Conservation (phyloP, 805 yeast species). For the Ogataea naganishii region DNA sequence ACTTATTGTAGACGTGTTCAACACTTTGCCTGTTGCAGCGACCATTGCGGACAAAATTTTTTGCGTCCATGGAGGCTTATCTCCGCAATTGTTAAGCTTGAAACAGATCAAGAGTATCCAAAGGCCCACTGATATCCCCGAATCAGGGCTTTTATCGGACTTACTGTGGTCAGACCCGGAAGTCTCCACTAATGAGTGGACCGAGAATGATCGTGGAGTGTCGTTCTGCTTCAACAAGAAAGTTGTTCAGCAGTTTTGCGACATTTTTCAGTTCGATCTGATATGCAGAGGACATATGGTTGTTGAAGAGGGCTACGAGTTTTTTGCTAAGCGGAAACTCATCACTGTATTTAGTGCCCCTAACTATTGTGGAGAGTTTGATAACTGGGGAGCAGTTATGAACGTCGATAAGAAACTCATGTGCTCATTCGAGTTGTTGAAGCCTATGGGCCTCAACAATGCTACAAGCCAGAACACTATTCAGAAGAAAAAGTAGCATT, state of each 20-base stretch:
- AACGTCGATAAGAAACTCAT: slow-evolving; percentile 57
- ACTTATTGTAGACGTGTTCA: slow-evolving; percentile 44
- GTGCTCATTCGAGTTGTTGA: slow-evolving; percentile 64
- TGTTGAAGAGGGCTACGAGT: slow-evolving; percentile 83
- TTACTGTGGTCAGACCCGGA: slow-evolving; percentile 82
- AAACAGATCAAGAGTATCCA: slow-evolving; percentile 62
- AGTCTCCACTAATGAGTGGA: slow-evolving; percentile 51
- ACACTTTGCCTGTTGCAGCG: slow-evolving; percentile 53
- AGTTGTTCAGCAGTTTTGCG: slow-evolving; percentile 62
- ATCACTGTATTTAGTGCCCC: slow-evolving; percentile 82
- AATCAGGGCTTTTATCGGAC: slow-evolving; percentile 69
- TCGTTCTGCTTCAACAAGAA: slow-evolving; percentile 69
- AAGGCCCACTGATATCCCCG: slow-evolving; percentile 81
- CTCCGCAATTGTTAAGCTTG: slow-evolving; percentile 59
- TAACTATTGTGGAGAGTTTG: slow-evolving; percentile 75
- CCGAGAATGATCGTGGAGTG: slow-evolving; percentile 77
- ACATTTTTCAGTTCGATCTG: slow-evolving; percentile 61
- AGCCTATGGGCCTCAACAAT: too few species aligned
- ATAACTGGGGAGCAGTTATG: slow-evolving; percentile 77
- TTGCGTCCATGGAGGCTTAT: slow-evolving; percentile 64
- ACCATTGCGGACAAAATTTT: slow-evolving; percentile 50
- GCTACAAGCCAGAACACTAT: too few species aligned
- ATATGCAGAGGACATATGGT: slow-evolving; percentile 85
- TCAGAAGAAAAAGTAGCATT: too few species aligned
- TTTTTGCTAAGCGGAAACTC: slow-evolving; percentile 62